These are phyloP conservation scores for Microcera coccophila DNA, from an alignment of 2,329 filamentous ascomycete species.

Conservation along the genomic window DNA sequence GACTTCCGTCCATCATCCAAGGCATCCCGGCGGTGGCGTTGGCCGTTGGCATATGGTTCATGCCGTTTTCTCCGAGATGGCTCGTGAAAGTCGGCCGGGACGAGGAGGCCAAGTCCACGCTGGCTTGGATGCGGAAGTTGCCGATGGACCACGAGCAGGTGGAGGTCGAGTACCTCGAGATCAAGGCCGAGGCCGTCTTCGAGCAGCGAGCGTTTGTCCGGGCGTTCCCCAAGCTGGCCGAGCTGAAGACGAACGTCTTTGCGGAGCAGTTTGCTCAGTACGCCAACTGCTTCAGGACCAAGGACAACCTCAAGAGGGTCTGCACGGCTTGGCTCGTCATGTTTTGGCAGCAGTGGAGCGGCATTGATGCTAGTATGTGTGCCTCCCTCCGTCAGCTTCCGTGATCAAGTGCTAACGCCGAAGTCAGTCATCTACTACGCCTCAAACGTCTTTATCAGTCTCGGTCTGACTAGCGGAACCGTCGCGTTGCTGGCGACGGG, in stretches of 20 bases:
- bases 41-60: conserved; percentile 68
- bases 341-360: conserved; percentile 53
- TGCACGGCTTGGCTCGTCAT: conserved; percentile 60
- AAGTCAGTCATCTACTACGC: conserved; percentile 47
- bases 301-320: conserved; percentile 59
- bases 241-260: conserved; percentile 40
- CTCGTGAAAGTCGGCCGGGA: conserved; percentile 68
- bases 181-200: conserved; percentile 73
- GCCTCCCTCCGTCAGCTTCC: too few relatives aligned
- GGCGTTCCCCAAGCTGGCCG: conserved; percentile 45
- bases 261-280: conserved; percentile 48
- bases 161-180: conserved; percentile 75
- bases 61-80: conserved; percentile 78
- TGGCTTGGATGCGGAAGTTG: conserved; percentile 62
- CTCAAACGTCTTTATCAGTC: conserved; percentile 58
- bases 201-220: conserved; percentile 67
- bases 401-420: too few relatives aligned
- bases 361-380: too few relatives aligned
- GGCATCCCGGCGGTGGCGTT: conserved; percentile 48
- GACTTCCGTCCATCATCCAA: conserved; percentile 45
- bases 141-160: conserved; percentile 61
- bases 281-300: conserved; percentile 21
- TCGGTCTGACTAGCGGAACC: conserved; percentile 59
- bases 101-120: conserved; percentile 52
- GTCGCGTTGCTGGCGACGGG: conserved; percentile 63